Evolutionary conservation across 257 asterid species (phyloP), one percentile per base, ranked within the genome.

Genomic region (Nicotiana obtusifolia): DNA sequence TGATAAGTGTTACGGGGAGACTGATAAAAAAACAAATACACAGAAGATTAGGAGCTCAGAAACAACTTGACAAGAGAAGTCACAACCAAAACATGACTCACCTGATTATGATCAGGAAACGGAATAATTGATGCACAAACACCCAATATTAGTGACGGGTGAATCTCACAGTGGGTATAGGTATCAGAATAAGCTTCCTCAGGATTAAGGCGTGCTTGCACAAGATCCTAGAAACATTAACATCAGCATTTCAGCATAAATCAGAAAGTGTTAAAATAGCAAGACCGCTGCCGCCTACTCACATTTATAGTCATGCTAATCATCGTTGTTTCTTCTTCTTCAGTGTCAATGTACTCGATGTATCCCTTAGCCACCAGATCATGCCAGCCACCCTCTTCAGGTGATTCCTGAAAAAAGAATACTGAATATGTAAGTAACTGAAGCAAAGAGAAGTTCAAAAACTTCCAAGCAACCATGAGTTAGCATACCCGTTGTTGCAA

Each of bases 111-210:
- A 88, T 95, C 99, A 11, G 99, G 99, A 86, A 95, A 95, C 30
- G 99, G 99, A 64, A 95, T 95, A 87, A 95, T 95, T 56, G 98
- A 95, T 80, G 98, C 99, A 86, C 99, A 95, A n/a, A 95, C 99
- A 64, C 99, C 99, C 82, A 95, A 86, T 59, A 95, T 95, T 87
- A 95, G 86, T 8, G 97, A 95, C 24, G 99, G 99, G 84, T 95
- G 99, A 87, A 95, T 94, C 87, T 95, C 97, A 80, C 99, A 95
- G 81, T 95, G 99, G 2, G 99, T 95, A 73, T 94, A 95, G 19
- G 98, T 95, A 86, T 90, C 91, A 41, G 98, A 90, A 86, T 94
- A 95, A 75, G 98, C 99, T 64, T 94, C 98, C n/a, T 84, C 82
- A 1, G 97, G 94, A 79, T 90, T 92, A 17, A 85, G 78, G 84